Conservation (phyloP, 345 rosid genomes). For the Eucalyptus erythrocorys region DNA sequence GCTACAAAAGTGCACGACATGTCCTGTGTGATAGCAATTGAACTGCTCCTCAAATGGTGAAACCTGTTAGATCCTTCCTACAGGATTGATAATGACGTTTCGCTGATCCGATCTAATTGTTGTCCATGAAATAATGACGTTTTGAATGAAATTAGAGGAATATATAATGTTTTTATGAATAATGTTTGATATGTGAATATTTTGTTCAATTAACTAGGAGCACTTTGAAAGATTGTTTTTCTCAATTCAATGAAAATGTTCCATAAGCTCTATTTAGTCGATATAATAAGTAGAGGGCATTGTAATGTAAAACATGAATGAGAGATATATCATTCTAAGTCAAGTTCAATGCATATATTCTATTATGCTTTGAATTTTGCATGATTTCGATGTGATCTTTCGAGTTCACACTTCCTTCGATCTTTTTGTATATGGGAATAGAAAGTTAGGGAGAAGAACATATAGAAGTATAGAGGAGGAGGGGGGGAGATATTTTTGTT, state of each 20-base stretch:
- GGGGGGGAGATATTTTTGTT: no score
- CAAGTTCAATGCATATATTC: background rate
- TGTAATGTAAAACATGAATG: background rate
- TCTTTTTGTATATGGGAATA: background rate
- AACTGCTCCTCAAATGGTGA: no score
- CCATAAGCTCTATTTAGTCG: background rate
- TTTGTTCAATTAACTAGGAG: background rate
- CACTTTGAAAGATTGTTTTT: background rate
- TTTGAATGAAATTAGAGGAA: background rate
- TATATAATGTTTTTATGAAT: no score
- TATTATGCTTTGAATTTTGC: background rate
- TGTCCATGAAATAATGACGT: background rate
- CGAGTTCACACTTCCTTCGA: background rate
- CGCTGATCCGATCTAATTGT: no score
- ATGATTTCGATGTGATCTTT: no score
- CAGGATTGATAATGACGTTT: background rate
- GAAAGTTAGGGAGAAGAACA: background rate
- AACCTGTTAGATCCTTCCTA: background rate
- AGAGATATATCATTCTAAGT: background rate
- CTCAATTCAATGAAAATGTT: background rate
- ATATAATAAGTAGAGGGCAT: background rate
- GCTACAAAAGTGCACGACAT: no score
- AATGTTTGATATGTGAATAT: background rate
- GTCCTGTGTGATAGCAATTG: rapidly evolving
- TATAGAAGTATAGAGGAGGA: background rate